Conservation (phyloP, 768 basidiomycete genomes). For the Suillus sp. region DNA sequence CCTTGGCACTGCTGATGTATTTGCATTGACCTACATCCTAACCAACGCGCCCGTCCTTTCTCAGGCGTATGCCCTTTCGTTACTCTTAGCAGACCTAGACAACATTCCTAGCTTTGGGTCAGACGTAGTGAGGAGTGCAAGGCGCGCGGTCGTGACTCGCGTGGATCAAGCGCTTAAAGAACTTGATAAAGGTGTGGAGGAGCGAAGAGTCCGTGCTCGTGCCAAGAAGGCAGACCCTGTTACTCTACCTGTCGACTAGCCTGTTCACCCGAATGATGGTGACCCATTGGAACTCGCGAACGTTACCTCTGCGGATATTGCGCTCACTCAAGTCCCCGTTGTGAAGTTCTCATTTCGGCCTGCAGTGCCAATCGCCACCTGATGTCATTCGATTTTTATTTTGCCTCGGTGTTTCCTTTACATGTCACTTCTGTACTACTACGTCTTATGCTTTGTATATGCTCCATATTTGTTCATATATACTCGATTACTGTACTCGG, state of each 20-base stretch:
- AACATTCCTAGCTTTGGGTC: constrained; percentile 63
- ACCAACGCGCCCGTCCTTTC: constrained; percentile 60
- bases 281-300: not conserved
- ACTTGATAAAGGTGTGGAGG: constrained; percentile 48
- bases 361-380: not conserved
- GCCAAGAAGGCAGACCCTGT: not conserved
- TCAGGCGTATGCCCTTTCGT: constrained; percentile 61
- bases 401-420: not conserved
- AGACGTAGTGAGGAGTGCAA: constrained; percentile 45
- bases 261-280: not conserved
- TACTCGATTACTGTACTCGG: not conserved
- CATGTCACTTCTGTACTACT: not conserved
- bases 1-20: constrained; percentile 19
- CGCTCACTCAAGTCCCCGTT: not conserved
- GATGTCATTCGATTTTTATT: not conserved
- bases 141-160: constrained; percentile 57
- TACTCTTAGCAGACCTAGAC: constrained; percentile 59
- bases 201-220: constrained; percentile 31
- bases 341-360: not conserved
- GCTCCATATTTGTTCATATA: not conserved
- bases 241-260: not conserved
- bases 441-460: not conserved
- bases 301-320: not conserved
- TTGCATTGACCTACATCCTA: constrained; percentile 55
- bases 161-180: constrained; percentile 60